Conservation (phyloP, 2,329 filamentous ascomycete species). For the Pseudogymnoascus sp. region DNA sequence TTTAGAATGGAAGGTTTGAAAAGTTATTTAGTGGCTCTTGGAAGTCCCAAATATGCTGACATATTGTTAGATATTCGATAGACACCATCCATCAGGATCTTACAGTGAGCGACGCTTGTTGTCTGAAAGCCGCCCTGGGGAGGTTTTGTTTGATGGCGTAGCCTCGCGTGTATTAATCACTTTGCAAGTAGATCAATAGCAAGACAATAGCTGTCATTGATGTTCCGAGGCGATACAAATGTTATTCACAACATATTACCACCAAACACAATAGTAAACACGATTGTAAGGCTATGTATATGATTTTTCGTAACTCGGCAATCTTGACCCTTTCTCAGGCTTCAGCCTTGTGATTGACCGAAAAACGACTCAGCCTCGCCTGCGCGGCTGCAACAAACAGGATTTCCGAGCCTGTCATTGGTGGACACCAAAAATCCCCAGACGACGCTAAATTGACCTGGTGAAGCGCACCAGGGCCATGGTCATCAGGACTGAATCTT, state of each 20-base stretch:
- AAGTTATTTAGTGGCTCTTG: not conserved
- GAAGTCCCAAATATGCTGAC: not conserved
- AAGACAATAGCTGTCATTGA: not conserved
- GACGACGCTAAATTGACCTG: slow-evolving; percentile 1
- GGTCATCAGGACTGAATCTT: slow-evolving; percentile 8
- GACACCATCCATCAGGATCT: not conserved
- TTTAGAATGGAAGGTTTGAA: not conserved
- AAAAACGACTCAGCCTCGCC: not conserved
- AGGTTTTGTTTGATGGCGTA: not conserved
- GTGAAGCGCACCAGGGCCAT: slow-evolving; percentile 5
- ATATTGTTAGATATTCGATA: not conserved
- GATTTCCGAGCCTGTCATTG: not conserved
- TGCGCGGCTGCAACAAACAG: not conserved
- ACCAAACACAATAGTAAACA: not conserved
- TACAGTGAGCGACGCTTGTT: not conserved
- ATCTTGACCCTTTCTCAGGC: not conserved
- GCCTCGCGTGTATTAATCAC: not conserved
- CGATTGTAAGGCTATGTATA: not conserved
- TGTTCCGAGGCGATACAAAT: not conserved
- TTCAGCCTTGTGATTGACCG: not conserved
- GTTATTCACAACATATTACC: not conserved
- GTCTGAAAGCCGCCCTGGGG: not conserved
- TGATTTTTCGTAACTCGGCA: not conserved
- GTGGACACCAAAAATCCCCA: not conserved
- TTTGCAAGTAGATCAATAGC: not conserved